These are phyloP conservation scores for Coniophora puteana DNA, from an alignment of 1,284 basidiomycete genomes.

Conservation along the genomic window DNA sequence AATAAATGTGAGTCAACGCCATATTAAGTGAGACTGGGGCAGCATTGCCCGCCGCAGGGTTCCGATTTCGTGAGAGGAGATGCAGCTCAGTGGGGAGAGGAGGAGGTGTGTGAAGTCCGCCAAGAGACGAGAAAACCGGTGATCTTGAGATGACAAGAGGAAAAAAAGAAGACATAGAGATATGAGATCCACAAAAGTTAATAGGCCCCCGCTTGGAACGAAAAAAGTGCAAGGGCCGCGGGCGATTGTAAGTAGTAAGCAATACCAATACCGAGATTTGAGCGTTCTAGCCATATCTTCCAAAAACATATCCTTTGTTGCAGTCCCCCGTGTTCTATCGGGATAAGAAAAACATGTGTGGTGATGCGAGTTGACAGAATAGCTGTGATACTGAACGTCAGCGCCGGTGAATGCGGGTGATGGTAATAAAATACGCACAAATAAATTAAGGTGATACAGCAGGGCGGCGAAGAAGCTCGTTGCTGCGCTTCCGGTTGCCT, in stretches of 20 bases:
- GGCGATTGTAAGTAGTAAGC: conserved; percentile 10
- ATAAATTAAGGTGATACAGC: conserved; percentile 20
- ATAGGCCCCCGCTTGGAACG: too few relatives aligned
- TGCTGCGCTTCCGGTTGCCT: conserved; percentile 31
- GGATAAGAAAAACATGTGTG: conserved; percentile 1
- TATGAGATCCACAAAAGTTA: too few relatives aligned
- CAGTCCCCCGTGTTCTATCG: neutral
- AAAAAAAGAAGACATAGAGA: conserved; percentile 27
- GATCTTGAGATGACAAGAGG: conserved; percentile 27
- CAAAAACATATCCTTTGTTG: conserved; percentile 11
- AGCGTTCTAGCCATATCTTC: conserved; percentile 23
- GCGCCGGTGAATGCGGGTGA: too few relatives aligned
- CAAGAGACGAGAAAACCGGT: conserved; percentile 36
- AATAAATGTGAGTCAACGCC: conserved; percentile 35
- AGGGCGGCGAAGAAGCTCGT: conserved; percentile 27
- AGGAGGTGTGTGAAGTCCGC: too few relatives aligned
- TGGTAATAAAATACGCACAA: neutral
- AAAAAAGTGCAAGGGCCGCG: too few relatives aligned
- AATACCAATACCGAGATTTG: conserved; percentile 25
- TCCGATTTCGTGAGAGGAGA: too few relatives aligned
- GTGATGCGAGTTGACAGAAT: conserved; percentile 3
- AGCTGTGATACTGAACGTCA: neutral
- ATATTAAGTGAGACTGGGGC: too few relatives aligned
- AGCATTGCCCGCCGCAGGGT: too few relatives aligned
- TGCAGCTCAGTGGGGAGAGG: too few relatives aligned